phyloP scores from a whole-genome alignment of 2,329 filamentous ascomycete genomes.

The Kalmusia sp. region DNA sequence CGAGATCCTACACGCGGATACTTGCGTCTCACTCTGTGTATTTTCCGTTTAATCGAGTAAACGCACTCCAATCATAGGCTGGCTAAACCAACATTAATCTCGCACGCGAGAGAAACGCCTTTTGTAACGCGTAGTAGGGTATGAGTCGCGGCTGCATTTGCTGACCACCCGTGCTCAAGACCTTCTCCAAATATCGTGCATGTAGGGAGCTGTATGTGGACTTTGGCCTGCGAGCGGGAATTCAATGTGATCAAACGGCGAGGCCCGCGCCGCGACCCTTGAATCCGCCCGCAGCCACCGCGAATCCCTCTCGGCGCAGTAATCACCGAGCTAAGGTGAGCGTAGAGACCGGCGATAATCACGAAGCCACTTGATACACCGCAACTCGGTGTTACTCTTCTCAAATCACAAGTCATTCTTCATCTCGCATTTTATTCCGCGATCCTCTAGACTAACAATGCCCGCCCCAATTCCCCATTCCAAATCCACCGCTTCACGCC shows the following conservation, averaged over 20 bases:
- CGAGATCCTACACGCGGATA: constrained; percentile 14
- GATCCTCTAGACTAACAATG: too few species aligned
- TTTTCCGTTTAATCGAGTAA: neutral
- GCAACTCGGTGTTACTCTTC: neutral
- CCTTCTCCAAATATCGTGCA: neutral
- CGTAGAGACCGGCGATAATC: neutral
- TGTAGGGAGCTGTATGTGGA: neutral
- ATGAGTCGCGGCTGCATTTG: neutral
- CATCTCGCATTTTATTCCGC: too few species aligned
- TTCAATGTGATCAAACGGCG: constrained; percentile 6
- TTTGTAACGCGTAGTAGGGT: neutral
- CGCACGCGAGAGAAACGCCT: constrained; percentile 2
- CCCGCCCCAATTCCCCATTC: neutral
- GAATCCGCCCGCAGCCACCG: neutral
- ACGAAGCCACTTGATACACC: neutral
- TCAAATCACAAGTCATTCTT: too few species aligned
- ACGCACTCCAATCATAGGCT: constrained; percentile 7
- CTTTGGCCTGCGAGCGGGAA: neutral
- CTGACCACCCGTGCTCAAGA: neutral
- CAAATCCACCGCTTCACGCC: neutral
- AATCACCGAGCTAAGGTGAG: neutral
- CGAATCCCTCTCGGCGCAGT: neutral
- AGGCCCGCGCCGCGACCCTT: constrained; percentile 5
- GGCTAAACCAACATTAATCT: constrained; percentile 19
- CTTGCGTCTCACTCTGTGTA: neutral